Conservation (phyloP, 108 stramenopile genomes). For the Nitzschia palea region DNA sequence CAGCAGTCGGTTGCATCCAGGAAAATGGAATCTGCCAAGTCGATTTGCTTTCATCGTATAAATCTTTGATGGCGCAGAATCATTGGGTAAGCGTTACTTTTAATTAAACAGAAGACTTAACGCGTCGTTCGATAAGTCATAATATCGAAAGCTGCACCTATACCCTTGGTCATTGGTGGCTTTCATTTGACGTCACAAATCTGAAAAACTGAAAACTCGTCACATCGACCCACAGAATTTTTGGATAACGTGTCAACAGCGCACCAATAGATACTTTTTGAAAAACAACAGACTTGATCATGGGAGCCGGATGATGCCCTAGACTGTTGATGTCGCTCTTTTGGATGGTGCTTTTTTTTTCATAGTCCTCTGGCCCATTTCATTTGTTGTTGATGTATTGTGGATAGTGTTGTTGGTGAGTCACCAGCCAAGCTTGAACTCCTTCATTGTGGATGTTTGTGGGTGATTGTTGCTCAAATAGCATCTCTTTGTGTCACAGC, state of each 20-base stretch:
- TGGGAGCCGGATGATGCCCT: background rate
- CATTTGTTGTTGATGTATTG: slow-evolving; percentile 8
- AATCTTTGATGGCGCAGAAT: too few species aligned
- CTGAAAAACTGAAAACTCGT: too few species aligned
- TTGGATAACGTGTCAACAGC: too few species aligned
- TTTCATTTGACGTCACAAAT: too few species aligned
- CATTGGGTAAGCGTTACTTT: too few species aligned
- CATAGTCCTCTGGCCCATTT: slow-evolving; percentile 45
- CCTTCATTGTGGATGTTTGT: too few species aligned
- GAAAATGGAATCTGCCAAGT: too few species aligned
- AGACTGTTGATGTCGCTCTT: slow-evolving; percentile 17
- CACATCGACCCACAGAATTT: too few species aligned
- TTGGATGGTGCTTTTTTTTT: slow-evolving; percentile 36
- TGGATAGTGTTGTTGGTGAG: slow-evolving; percentile 39
- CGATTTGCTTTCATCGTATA: too few species aligned
- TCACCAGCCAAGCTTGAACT: background rate
- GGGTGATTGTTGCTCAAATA: background rate
- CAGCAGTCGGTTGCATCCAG: too few species aligned
- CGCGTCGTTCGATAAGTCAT: background rate
- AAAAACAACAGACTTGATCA: background rate
- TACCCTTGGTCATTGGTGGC: background rate
- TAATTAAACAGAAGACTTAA: background rate
- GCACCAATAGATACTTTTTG: background rate
- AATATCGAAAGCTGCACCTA: background rate
- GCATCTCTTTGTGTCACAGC: slow-evolving; percentile 1